Conservation (phyloP, 192 early-diverging fungal species). For the Umbelopsis sp. region DNA sequence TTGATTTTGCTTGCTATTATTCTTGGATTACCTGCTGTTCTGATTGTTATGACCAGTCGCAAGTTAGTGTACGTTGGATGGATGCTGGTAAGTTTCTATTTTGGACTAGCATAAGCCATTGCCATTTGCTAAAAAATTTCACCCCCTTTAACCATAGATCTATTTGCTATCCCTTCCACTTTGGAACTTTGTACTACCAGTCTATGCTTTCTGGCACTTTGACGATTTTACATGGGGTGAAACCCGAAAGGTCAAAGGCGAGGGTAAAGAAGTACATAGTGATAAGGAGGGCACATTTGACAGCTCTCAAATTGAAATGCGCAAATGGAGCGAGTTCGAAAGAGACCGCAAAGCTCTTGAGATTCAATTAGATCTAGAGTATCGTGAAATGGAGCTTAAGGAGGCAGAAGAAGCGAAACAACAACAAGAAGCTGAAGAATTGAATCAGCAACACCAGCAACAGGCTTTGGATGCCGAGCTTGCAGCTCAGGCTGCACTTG, state of each 20-base stretch:
- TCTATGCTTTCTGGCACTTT: conserved; percentile 85
- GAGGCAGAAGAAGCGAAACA: background rate
- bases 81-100: conserved; percentile 63
- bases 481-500: background rate
- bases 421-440: background rate
- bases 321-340: conserved; percentile 80
- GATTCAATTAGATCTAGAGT: conserved; percentile 1
- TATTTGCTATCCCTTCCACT: conserved; percentile 72
- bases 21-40: conserved; percentile 74
- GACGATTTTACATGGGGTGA: conserved; percentile 89
- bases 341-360: conserved; percentile 43
- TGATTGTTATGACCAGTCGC: conserved; percentile 82
- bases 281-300: conserved; percentile 76
- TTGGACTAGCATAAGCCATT: conserved; percentile 65
- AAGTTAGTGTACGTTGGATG: conserved; percentile 80
- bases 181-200: conserved; percentile 82
- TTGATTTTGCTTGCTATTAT: conserved; percentile 70
- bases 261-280: conserved; percentile 62
- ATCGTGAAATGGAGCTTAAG: background rate
- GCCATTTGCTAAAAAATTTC: conserved; percentile 40
- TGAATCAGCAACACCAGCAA: background rate
- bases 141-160: conserved; percentile 46
- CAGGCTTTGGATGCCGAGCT: background rate
- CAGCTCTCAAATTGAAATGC: conserved; percentile 73
- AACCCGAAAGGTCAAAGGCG: conserved; percentile 71